Evolutionary conservation across 805 yeast species (phyloP), one percentile per base, ranked within the genome.

Genomic region (Suhomyces sp.): DNA sequence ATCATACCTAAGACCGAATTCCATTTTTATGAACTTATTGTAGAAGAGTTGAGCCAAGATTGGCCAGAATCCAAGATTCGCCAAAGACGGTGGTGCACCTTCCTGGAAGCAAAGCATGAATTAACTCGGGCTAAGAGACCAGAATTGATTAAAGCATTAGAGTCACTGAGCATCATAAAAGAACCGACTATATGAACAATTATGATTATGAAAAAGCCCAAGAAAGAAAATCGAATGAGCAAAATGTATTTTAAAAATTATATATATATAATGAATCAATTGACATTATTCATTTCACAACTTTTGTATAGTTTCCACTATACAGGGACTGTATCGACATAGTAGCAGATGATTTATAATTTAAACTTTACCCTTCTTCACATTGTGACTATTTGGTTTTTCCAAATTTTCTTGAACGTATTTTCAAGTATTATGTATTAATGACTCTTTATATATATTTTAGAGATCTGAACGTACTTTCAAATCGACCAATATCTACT

Each of bases 61-160:
- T 93, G 90, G 83, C 98, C 98, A 0, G 98, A 93, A 60, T 47
- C 56, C 11, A 36, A 62, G 11, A 63, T 63, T 39, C 71, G 98
- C 39, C 65, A 69, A 20, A 65, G 98, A 35, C 65, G 77, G 39
- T 88, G 97, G 95, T 81, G 84, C 54, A 68, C 75, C 2, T 84
- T 76, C 47, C 56, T 69, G 4, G 86, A 82, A 40, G 91, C 93
- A 1, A 70, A 70, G 35, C 77, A 70, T 39, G 83, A 81, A 46
- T 60, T 87, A 22, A 39, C 56, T 4, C 63, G 62, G 41, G 71
- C 83, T 4, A 74, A 78, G 25, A 62, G 95, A 43, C 81, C 81
- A 1, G 95, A 87, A 55, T 63, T 84, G 38, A 62, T 78, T 2
- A 73, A 68, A 35, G 90, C 88, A 1, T 63, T 86, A 38, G 73